A percentile compares a stretch with the other conserved stretches of the same genome.
Conservation (phyloP, 75 land plant species). For the Pseudotsuga menziesii region DNA sequence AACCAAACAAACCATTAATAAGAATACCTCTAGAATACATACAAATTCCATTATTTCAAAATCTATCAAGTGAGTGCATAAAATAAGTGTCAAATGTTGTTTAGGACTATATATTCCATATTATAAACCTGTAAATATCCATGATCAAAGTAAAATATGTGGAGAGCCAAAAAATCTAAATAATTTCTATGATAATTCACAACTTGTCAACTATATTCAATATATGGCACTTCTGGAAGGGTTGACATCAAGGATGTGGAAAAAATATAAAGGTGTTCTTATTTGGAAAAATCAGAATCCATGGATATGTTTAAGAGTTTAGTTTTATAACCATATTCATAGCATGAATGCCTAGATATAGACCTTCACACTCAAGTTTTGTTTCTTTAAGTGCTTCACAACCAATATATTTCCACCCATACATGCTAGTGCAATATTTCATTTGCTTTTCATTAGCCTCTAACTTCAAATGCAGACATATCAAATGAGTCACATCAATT, state of each 20-base stretch:
- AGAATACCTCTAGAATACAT: too few species aligned
- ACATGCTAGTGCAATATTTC: too few species aligned
- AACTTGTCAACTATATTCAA: conserved; percentile 86
- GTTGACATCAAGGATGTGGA: conserved; percentile 97
- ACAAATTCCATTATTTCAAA: too few species aligned
- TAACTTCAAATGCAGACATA: too few species aligned
- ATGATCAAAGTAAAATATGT: conserved; percentile 69
- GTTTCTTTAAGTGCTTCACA: too few species aligned
- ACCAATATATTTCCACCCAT: too few species aligned
- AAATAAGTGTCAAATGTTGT: conserved; percentile 78
- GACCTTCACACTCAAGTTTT: too few species aligned
- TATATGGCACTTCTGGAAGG: conserved; percentile 86
- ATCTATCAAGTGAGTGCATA: too few species aligned
- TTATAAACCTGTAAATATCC: conserved; percentile 74
- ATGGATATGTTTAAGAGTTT: conserved; percentile 96
- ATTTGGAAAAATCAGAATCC: conserved; percentile 99
- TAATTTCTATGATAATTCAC: conserved; percentile 97
- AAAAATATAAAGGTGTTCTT: conserved; percentile 78
- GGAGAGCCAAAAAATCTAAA: conserved; percentile 67
- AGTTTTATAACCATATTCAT: conserved; percentile 88
- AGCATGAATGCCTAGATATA: too few species aligned
- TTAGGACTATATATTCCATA: conserved; percentile 88
- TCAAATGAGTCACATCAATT: too few species aligned
- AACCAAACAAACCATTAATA: too few species aligned
- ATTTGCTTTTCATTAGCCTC: too few species aligned